phyloP scores from a whole-genome alignment of 495 filamentous ascomycete species.

The Neurospora sp. region DNA sequence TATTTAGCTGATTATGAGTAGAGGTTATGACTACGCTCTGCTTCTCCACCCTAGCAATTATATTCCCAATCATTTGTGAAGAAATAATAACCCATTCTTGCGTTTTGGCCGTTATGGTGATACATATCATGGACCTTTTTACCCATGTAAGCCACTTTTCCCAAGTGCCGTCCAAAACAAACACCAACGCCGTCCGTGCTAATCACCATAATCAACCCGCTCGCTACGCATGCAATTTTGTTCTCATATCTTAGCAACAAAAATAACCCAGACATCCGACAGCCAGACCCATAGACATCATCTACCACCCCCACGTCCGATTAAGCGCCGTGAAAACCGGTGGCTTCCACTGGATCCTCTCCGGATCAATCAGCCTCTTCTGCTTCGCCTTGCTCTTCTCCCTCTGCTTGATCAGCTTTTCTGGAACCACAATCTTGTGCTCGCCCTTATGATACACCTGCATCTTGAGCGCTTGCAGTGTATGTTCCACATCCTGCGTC shows the following conservation, averaged over 20 bases:
- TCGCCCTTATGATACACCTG: constrained; percentile 87
- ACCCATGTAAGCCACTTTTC: background rate
- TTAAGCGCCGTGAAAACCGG: constrained; percentile 83
- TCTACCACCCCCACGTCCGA: constrained; percentile 92
- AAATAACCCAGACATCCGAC: background rate
- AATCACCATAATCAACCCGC: background rate
- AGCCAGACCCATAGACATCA: background rate
- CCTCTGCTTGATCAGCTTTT: constrained; percentile 56
- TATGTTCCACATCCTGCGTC: constrained; percentile 87
- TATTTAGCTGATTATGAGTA: background rate
- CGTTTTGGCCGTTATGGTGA: background rate
- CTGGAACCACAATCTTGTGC: constrained; percentile 80
- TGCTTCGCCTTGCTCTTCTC: constrained; percentile 66
- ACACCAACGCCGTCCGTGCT: background rate
- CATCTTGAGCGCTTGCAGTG: constrained; percentile 87
- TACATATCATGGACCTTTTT: background rate
- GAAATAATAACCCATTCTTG: background rate
- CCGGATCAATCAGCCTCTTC: constrained; percentile 63
- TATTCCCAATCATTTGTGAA: background rate
- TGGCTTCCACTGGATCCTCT: constrained; percentile 84
- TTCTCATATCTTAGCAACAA: background rate
- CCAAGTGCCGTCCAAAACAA: background rate
- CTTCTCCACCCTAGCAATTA: background rate
- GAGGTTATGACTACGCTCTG: background rate
- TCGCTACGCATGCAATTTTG: background rate